Evolutionary conservation across 2,329 filamentous ascomycete species (phyloP).

Genomic region (Colletotrichum sublineola): DNA sequence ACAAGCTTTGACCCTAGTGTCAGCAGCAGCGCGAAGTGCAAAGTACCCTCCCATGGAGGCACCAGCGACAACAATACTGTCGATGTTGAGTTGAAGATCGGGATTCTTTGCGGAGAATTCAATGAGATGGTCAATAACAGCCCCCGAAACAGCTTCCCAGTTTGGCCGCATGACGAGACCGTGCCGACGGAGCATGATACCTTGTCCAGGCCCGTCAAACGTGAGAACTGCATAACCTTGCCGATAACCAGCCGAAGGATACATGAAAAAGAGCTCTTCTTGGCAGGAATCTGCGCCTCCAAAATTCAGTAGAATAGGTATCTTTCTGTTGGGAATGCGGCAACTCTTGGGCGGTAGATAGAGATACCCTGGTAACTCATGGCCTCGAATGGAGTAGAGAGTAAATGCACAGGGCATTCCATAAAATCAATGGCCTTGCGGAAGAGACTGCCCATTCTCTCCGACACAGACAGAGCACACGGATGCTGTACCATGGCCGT

Average conservation of each 20-base stretch:
- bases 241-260: slow-evolving; percentile 44
- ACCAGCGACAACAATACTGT: slow-evolving; percentile 54
- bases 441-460: slow-evolving; percentile 48
- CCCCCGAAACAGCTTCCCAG: slow-evolving; percentile 52
- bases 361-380: slow-evolving; percentile 53
- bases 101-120: slow-evolving; percentile 39
- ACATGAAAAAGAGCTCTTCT: slow-evolving; percentile 57
- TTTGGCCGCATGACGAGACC: slow-evolving; percentile 52
- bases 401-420: slow-evolving; percentile 46
- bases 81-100: slow-evolving; percentile 52
- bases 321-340: slow-evolving; percentile 45
- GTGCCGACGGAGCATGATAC: slow-evolving; percentile 50
- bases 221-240: slow-evolving; percentile 59
- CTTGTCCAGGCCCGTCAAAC: slow-evolving; percentile 62
- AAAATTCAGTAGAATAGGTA: slow-evolving; percentile 52
- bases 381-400: slow-evolving; percentile 56
- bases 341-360: slow-evolving; percentile 49
- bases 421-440: slow-evolving; percentile 47
- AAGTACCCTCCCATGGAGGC: slow-evolving; percentile 61
- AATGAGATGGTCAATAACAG: slow-evolving; percentile 51
- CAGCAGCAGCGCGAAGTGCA: slow-evolving; percentile 57
- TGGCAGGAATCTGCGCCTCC: slow-evolving; percentile 54
- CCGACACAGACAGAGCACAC: slow-evolving; percentile 43
- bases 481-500: neutral
- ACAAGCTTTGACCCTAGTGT: slow-evolving; percentile 59